A percentile compares a stretch with the other conserved stretches of the same genome.
phyloP scores from a whole-genome alignment of 371 early-diverging fungal genomes.

The Mortierella sp. region DNA sequence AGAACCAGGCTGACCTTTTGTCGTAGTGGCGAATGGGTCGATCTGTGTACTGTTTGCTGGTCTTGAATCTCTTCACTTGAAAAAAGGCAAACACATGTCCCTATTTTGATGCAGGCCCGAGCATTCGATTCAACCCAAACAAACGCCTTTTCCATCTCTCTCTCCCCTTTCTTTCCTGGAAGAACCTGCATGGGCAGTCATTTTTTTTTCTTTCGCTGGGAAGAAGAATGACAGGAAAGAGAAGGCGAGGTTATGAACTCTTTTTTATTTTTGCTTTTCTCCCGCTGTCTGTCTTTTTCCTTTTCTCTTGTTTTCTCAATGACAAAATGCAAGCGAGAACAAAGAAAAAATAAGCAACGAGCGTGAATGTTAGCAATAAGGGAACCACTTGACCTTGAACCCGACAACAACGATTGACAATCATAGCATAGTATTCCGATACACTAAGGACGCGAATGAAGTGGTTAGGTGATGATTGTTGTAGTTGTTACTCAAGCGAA shows the following conservation, averaged over 20 bases:
- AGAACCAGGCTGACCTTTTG: not conserved
- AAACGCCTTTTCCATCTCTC: not conserved
- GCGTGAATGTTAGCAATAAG: not conserved
- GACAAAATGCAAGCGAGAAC: not conserved
- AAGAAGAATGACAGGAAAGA: not conserved
- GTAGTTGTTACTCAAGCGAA: not conserved
- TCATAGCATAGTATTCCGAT: not conserved
- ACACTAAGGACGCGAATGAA: no score
- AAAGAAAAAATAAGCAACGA: not conserved
- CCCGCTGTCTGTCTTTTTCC: not conserved
- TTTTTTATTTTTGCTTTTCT: not conserved
- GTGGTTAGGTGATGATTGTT: not conserved
- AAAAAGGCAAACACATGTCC: not conserved
- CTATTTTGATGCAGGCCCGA: slow-evolving; percentile 8
- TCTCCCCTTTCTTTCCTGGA: not conserved
- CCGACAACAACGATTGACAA: not conserved
- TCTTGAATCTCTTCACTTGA: not conserved
- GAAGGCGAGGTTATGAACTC: not conserved
- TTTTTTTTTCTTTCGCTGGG: not conserved
- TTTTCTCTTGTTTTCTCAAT: not conserved
- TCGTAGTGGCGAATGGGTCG: not conserved
- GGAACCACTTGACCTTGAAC: not conserved
- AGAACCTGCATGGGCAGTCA: not conserved
- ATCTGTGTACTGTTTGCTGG: slow-evolving; percentile 8
- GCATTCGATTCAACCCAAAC: not conserved